Base-by-base conservation (phyloP, 1,139 yeast species). In the Taiozyma sp. region DNA sequence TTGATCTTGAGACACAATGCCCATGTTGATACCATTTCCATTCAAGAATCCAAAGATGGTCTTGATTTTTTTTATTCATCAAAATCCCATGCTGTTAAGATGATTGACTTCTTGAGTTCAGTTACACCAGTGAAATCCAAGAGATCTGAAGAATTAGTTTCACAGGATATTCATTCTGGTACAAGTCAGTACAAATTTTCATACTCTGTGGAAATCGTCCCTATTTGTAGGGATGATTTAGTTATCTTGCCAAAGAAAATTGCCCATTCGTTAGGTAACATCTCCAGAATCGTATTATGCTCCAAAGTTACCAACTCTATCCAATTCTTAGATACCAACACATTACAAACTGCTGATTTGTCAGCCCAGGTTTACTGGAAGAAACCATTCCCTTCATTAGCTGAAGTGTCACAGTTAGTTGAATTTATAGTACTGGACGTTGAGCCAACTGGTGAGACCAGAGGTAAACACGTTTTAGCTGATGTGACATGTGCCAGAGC, bases 211-310 rank as follows among this genome's bases (percentile, higher is more conserved):
- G 99, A 93, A 71, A 83, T 93, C 59, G 96, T 90, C 2, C 99
- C 99, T n/a, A 83, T 95, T 47, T 95, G 99, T 79, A 86, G 96
- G 68, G 99, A 93, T 67, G 99, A 95, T 66, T 78, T 95, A 60
- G 96, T 95, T 34, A 87, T 92, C 45, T 75, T 95, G 57, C 99
- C 99, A 32, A 81, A 83, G 64, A 83, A 83, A 61, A 70, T 93
- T 57, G 99, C 99, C 4, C 81, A 84, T 58, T 80, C 90, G 14
- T 69, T 91, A 73, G 96, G 98, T 56, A 87, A 87, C 66, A 87
- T 93, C 53, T 73, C 92, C 29, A 86, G 89, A 65, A 73, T 92
- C 54, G 97, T 90, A 6, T 69, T 95, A 52, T 93, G 99, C 73
- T 81, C 89, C 48, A 89, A 88, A 63, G 74, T 93, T 51, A 78